These are phyloP conservation scores for Penicillium steckii DNA, from an alignment of 495 filamentous ascomycete genomes.

Conservation along the genomic window DNA sequence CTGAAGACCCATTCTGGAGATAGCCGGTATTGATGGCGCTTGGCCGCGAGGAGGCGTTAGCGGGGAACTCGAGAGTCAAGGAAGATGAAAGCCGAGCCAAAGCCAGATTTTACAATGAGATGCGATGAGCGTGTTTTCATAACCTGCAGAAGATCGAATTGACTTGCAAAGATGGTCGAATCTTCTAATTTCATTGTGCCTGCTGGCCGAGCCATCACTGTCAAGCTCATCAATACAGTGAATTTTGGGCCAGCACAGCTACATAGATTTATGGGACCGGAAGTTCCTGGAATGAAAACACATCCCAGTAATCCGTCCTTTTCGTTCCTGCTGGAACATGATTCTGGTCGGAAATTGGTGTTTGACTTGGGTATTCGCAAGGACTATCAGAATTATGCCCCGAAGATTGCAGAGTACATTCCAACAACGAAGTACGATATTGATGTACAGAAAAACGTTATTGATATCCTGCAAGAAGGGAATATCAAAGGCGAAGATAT, in stretches of 20 bases:
- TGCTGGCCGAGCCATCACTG: slow-evolving; percentile 19
- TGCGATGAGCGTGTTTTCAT: too few relatives aligned
- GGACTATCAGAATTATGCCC: slow-evolving; percentile 3
- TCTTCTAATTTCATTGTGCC: slow-evolving; percentile 38
- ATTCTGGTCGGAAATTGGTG: slow-evolving; percentile 13
- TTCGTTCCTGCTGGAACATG: slow-evolving; percentile 20
- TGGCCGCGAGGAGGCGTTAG: background rate
- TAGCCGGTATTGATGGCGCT: slow-evolving; percentile 1
- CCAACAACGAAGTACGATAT: background rate
- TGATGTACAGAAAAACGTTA: slow-evolving; percentile 1
- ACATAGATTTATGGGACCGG: slow-evolving; percentile 21
- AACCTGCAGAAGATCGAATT: background rate
- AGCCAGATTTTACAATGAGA: too few relatives aligned
- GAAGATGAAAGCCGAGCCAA: background rate
- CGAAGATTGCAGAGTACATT: slow-evolving; percentile 1
- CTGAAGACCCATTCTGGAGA: background rate
- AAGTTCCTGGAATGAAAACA: slow-evolving; percentile 17
- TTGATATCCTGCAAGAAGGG: slow-evolving; percentile 6
- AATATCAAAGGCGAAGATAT: background rate
- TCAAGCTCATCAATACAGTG: slow-evolving; percentile 19
- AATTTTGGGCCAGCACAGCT: slow-evolving; percentile 22
- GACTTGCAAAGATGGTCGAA: slow-evolving; percentile 11
- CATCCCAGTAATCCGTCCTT: slow-evolving; percentile 17
- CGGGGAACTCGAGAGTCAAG: background rate
- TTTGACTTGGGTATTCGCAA: slow-evolving; percentile 13